Evolutionary conservation across 345 rosid genomes (phyloP), one percentile per base, ranked within the genome.

Genomic region (Eutrema yunnanense): DNA sequence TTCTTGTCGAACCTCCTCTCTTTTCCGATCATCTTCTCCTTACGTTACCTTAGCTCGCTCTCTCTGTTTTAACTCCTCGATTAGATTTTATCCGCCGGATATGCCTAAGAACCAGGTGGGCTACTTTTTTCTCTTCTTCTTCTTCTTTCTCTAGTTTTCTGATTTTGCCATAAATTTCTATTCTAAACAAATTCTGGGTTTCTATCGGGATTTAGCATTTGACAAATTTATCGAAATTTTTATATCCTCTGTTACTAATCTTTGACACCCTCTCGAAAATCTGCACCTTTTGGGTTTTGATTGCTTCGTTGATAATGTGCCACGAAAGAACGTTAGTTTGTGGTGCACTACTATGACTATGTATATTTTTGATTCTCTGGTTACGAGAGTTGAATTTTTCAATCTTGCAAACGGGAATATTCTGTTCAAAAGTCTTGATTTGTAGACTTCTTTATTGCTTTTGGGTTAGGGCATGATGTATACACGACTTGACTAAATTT

Each of bases 61-160:
- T 67, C 70, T 76, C 46, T 22, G 37, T 51, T 73, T 69, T 70
- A 2, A 69, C 63, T 65, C 77, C 29, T 29, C 62, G 2, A 14
- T 69, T 53, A 61, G 57, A 10, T 32, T n/a, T 30, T 13, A 40
- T 43, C 37, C 67, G 13, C n/a, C 70, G 8, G 55, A 44, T 78
- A 82, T 78, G 83, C 71, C 89, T 65, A 73, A 43, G 38, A 67
- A 81, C 27, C 79, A 82, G 82, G 92, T 82, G 13, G 6, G 4
- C 62, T 34, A 61, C 32, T 46, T 36, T 33, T 6, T n/a, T 43
- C n/a, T 22, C 2, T 19, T 19, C 14, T 22, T 22, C 22, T 19
- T 0, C 22, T 22, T 22, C 2, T 22, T 22, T 22, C 2, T 22
- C 8, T 34, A n/a, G 13, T 63, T 47, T 51, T 49, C 47, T 53